Evolutionary conservation across 176 grass and related monocot species (phyloP), one percentile per base, ranked within the genome.

Genomic region (Ensete glaucum): DNA sequence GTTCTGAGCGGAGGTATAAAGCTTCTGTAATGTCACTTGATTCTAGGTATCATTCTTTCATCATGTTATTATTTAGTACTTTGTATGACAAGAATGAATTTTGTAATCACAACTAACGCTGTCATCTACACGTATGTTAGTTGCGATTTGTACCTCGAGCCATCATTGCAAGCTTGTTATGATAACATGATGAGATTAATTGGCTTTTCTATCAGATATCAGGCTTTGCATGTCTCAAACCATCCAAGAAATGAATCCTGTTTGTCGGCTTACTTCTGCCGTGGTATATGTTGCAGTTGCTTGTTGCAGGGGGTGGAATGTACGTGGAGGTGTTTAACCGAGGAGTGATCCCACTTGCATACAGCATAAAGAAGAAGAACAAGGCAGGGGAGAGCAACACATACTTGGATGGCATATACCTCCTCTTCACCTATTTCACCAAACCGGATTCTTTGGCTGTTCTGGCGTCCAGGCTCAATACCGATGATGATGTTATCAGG

Each of bases 261-360:
- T 63, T 66, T 43, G 60, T 63, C 1, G 8, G 17, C 71, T 53
- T 76, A 29, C 62, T 11, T 53, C 11, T 60, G 29, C 0, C 11
- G n/a, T 20, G 14, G 48, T 50, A 20, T 51, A 50, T 76, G 4
- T 69, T 82, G 76, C 76, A 94, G 95, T 78, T 94, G 78, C 95
- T 99, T 1, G 90, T 99, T 5, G 76, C 88, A 29, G 90, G 95
- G 3, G 90, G 91, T 19, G 95, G 85, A 68, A 99, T 99, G 95
- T 99, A 99, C 25, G 86, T 94, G 64, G 88, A 91, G 73, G 83
- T 94, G 14, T 94, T 94, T 73, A 94, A 91, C 86, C 77, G 91
- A 3, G 95, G 88, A 17, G 86, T 91, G 16, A 86, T 91, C 58
- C 94, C 94, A 2, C 82, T 98, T 65, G 90, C 88, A 15, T 98